These are phyloP conservation scores for Blastobotrys aristatus DNA, from an alignment of 1,139 yeast species.

Conservation along the genomic window DNA sequence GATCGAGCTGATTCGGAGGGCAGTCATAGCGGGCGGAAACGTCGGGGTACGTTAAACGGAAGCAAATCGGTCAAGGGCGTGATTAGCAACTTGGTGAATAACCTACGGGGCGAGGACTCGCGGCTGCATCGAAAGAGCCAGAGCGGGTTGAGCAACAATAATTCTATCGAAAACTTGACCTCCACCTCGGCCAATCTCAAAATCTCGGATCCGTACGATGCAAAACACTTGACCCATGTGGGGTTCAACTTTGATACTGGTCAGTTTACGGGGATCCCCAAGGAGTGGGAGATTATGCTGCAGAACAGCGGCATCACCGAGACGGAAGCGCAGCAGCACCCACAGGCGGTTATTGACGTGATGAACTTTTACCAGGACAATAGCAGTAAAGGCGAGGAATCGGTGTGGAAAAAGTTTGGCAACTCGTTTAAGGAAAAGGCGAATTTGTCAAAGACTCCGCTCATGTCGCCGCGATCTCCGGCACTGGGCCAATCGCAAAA, in stretches of 20 bases:
- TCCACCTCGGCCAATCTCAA: conserved; percentile 37
- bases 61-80: conserved; percentile 44
- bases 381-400: conserved; percentile 57
- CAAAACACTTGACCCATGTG: conserved; percentile 89
- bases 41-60: conserved; percentile 27
- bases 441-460: not conserved
- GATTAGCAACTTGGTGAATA: conserved; percentile 45
- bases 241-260: conserved; percentile 83
- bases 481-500: conserved; percentile 9
- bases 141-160: not conserved
- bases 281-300: conserved; percentile 82
- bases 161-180: not conserved
- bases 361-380: conserved; percentile 82
- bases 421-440: conserved; percentile 24
- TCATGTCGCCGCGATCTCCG: conserved; percentile 20
- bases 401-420: conserved; percentile 70
- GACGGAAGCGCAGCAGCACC: conserved; percentile 82
- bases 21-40: conserved; percentile 16
- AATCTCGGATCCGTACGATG: conserved; percentile 85
- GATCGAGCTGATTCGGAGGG: conserved; percentile 12
- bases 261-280: conserved; percentile 83
- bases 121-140: conserved; percentile 11
- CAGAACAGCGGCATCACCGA: conserved; percentile 82
- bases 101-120: conserved; percentile 36
- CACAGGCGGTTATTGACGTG: conserved; percentile 91